Percentiles rank a stretch among this genome's conserved stretches.
Evolutionary conservation across 2,329 filamentous ascomycete genomes (phyloP).

Genomic region (Gyromitra esculenta): DNA sequence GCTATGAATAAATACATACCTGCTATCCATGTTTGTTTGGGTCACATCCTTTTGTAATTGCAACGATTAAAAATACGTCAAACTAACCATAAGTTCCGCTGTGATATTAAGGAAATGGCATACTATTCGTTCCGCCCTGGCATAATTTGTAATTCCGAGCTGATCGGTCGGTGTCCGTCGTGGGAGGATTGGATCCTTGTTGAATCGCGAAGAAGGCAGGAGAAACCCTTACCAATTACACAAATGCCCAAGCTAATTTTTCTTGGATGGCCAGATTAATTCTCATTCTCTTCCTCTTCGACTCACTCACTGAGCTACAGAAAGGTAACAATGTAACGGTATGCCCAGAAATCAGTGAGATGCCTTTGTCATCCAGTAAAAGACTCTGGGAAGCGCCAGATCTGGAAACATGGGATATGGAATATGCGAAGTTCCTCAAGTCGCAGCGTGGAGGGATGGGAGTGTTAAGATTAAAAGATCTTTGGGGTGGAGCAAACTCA

Average conservation of each 20-base stretch:
- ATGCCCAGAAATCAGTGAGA: conserved; percentile 27
- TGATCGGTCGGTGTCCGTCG: conserved; percentile 2
- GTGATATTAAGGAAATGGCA: neutral
- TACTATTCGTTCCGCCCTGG: conserved; percentile 24
- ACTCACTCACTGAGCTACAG: conserved; percentile 20
- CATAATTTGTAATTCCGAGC: conserved; percentile 14
- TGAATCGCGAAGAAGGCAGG: conserved; percentile 26
- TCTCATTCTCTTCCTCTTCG: conserved; percentile 11
- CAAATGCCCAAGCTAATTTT: neutral
- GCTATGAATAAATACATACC: conserved; percentile 2
- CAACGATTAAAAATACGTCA: neutral
- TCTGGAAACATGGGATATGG: conserved; percentile 7
- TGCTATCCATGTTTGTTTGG: conserved; percentile 18
- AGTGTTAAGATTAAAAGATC: conserved; percentile 9
- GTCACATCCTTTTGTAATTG: neutral
- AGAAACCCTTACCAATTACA: neutral
- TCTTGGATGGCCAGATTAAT: conserved; percentile 2
- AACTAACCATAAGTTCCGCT: neutral
- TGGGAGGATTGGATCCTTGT: conserved; percentile 33
- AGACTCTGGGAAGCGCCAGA: conserved; percentile 23
- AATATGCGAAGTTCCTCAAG: conserved; percentile 21
- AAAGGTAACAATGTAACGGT: neutral
- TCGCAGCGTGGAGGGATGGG: neutral
- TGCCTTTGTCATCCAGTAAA: conserved; percentile 11
- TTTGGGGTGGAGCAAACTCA: neutral